Percentiles rank a stretch among this genome's conserved stretches.
These are phyloP conservation scores for Halophytophthora batemanensis DNA, from an alignment of 352 stramenopile genomes.

Conservation along the genomic window DNA sequence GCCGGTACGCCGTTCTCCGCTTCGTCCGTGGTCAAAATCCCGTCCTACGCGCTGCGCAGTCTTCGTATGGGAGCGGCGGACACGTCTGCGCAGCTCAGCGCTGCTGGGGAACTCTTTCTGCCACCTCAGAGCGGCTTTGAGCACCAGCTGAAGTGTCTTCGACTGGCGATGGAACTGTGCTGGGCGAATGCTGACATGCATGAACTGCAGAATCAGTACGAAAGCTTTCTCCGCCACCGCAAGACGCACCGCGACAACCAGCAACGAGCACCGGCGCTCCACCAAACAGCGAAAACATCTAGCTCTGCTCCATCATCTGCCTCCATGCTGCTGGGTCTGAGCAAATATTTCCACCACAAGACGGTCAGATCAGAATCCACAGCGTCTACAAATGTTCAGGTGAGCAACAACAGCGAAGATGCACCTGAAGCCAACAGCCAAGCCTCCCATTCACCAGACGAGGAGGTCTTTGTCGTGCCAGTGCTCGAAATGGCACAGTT, in stretches of 20 bases:
- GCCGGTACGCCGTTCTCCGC: no score
- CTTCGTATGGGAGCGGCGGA: slow-evolving; percentile 16
- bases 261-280: background rate
- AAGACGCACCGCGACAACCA: slow-evolving; percentile 27
- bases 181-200: slow-evolving; percentile 45
- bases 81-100: slow-evolving; percentile 15
- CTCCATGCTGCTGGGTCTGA: slow-evolving; percentile 13
- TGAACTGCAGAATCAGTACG: slow-evolving; percentile 41
- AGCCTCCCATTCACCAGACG: background rate
- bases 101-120: slow-evolving; percentile 10
- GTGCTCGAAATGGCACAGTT: slow-evolving; percentile 19
- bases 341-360: slow-evolving; percentile 10
- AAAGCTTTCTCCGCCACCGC: slow-evolving; percentile 34
- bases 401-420: no score
- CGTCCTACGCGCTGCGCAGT: slow-evolving; percentile 18
- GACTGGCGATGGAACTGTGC: slow-evolving; percentile 33
- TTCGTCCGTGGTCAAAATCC: slow-evolving; percentile 10
- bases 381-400: no score
- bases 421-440: no score
- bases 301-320: background rate
- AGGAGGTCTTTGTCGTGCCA: slow-evolving; percentile 16
- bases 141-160: slow-evolving; percentile 31
- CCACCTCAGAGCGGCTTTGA: slow-evolving; percentile 6
- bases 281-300: background rate
- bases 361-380: no score